Evolutionary conservation across 306 rosid species (phyloP).

Genomic region (Delonix regia): DNA sequence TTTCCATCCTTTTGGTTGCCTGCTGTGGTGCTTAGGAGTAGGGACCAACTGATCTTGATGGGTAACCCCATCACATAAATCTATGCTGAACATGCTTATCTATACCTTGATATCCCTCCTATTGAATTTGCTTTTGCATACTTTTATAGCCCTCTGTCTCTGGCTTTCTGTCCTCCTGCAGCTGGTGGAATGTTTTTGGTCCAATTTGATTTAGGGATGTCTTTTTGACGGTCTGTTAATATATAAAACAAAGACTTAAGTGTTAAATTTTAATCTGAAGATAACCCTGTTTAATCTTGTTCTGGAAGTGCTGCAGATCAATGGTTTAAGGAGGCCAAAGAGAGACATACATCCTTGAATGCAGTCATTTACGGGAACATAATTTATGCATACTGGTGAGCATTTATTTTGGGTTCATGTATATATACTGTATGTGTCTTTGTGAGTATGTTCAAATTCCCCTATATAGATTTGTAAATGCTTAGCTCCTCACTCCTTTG

Average conservation of each 20-base stretch:
- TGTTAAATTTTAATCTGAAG: conserved; percentile 28
- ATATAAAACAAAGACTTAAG: conserved; percentile 16
- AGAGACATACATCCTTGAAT: conserved; percentile 69
- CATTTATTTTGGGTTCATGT: conserved; percentile 27
- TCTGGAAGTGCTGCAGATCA: conserved; percentile 96
- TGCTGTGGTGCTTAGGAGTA: too few species aligned
- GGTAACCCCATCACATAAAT: too few species aligned
- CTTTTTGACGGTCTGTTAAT: conserved; percentile 21
- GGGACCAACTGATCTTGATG: too few species aligned
- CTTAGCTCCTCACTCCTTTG: not conserved
- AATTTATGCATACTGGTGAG: conserved; percentile 92
- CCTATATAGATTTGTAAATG: not conserved
- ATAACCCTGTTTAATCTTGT: conserved; percentile 55
- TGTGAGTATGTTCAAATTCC: not conserved
- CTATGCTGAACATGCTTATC: conserved; percentile 5
- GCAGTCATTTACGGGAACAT: conserved; percentile 88
- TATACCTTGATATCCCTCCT: not conserved
- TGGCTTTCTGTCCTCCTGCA: conserved; percentile 4
- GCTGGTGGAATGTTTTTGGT: conserved; percentile 27
- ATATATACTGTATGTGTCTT: not conserved
- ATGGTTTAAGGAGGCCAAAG: conserved; percentile 93
- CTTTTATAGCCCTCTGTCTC: not conserved
- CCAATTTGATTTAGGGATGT: conserved; percentile 26
- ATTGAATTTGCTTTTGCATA: not conserved
- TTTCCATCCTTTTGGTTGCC: too few species aligned